Conservation (phyloP, 495 filamentous ascomycete species). For the Trichoderma gamsii region DNA sequence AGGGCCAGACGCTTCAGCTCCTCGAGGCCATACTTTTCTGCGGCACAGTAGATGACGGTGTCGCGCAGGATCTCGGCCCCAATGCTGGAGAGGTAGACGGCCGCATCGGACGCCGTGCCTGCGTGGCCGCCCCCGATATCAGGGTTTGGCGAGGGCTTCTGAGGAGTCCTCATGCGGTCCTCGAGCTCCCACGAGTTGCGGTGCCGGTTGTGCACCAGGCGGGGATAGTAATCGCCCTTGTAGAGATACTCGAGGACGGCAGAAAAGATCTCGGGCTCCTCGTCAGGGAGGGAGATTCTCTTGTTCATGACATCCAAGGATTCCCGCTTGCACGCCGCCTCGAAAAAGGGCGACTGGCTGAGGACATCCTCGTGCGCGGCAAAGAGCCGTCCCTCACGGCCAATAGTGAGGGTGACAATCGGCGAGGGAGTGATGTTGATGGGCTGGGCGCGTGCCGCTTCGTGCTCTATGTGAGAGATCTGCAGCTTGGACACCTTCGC, state of each 20-base stretch:
- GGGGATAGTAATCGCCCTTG: constrained; percentile 88
- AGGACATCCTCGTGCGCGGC: constrained; percentile 87
- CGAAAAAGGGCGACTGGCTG: constrained; percentile 74
- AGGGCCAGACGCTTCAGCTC: constrained; percentile 83
- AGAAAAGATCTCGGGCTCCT: constrained; percentile 85
- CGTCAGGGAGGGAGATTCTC: constrained; percentile 72
- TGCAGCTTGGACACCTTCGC: constrained; percentile 68
- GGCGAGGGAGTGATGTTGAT: constrained; percentile 49
- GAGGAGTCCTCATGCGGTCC: constrained; percentile 34
- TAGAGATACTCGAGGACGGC: constrained; percentile 89
- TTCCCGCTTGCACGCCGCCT: constrained; percentile 51
- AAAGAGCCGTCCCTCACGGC: constrained; percentile 77
- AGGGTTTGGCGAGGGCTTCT: constrained; percentile 29
- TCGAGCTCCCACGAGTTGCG: constrained; percentile 69
- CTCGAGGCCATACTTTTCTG: constrained; percentile 76
- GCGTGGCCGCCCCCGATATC: constrained; percentile 49
- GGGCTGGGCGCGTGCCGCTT: constrained; percentile 35
- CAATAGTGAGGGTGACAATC: constrained; percentile 78
- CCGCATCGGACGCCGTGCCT: constrained; percentile 52
- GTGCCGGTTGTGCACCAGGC: constrained; percentile 62
- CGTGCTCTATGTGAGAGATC: constrained; percentile 39
- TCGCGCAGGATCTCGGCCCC: constrained; percentile 73
- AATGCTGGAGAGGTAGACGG: constrained; percentile 60
- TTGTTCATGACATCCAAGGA: constrained; percentile 57
- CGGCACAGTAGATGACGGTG: constrained; percentile 87